These are phyloP conservation scores for Papilionanthe hybrid DNA, from an alignment of 116 monocot species.

Conservation along the genomic window DNA sequence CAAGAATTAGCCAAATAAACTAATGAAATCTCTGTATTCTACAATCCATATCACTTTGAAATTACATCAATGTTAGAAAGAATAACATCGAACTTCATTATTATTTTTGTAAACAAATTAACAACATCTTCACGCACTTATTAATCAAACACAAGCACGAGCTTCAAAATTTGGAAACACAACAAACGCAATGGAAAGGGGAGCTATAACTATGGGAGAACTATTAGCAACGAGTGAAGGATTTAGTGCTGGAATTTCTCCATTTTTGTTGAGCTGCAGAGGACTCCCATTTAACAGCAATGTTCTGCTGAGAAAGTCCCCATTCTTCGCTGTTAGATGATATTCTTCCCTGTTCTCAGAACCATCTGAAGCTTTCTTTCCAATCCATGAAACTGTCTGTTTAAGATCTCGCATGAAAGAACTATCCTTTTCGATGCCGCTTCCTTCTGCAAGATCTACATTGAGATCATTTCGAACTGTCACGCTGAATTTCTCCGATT, in stretches of 20 bases:
- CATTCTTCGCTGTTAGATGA: conserved; percentile 50
- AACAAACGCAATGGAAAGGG: conserved; percentile 64
- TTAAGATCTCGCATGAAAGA: conserved; percentile 35
- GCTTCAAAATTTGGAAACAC: conserved; percentile 49
- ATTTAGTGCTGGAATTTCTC: conserved; percentile 37
- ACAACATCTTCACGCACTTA: too few relatives aligned
- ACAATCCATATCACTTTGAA: too few relatives aligned
- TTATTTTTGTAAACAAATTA: too few relatives aligned
- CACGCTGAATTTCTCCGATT: conserved; percentile 31
- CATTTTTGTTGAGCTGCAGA: conserved; percentile 29
- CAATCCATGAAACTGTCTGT: conserved; percentile 36
- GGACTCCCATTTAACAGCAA: conserved; percentile 60
- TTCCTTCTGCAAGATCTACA: conserved; percentile 15
- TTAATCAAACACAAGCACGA: conserved; percentile 30
- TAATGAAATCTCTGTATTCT: too few relatives aligned
- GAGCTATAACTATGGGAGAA: conserved; percentile 31
- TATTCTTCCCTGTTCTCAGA: conserved; percentile 48
- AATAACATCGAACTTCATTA: too few relatives aligned
- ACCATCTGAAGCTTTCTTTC: conserved; percentile 22
- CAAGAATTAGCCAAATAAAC: too few relatives aligned
- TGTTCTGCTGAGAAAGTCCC: conserved; percentile 30
- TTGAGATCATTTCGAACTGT: conserved; percentile 48
- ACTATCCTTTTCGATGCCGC: conserved; percentile 8
- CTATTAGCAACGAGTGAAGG: conserved; percentile 20
- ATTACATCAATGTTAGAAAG: too few relatives aligned